phyloP scores from a whole-genome alignment of 768 basidiomycete genomes.

The Erythrobasidium yunnanense region DNA sequence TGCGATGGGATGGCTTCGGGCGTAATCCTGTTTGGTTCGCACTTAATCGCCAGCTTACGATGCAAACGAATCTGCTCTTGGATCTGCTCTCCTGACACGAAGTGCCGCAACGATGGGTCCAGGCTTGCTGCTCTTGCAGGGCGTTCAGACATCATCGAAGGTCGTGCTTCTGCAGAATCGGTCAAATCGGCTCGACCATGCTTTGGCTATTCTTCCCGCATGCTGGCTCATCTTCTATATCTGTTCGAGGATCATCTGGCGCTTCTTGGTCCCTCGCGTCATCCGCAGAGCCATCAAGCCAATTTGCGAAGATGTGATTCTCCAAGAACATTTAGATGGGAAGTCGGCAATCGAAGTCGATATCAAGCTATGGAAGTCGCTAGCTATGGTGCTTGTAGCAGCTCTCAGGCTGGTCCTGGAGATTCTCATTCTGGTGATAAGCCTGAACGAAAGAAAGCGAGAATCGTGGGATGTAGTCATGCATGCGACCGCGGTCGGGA shows the following conservation, averaged over 20 bases:
- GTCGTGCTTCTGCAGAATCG: no score
- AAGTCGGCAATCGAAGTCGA: not conserved
- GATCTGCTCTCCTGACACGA: no score
- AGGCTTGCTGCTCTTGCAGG: no score
- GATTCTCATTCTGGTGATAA: not conserved
- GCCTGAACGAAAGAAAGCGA: not conserved
- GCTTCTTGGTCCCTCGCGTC: not conserved
- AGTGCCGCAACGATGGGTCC: no score
- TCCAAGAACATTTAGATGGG: not conserved
- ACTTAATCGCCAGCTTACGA: no score
- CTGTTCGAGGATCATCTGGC: not conserved
- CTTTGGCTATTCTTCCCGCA: not conserved
- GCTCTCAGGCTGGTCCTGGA: not conserved
- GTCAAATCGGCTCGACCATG: no score
- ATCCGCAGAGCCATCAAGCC: not conserved
- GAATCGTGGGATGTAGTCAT: not conserved
- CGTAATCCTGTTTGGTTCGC: no score
- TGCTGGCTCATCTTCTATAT: not conserved
- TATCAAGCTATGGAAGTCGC: not conserved
- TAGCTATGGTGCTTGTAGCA: not conserved
- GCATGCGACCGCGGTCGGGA: not conserved
- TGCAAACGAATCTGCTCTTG: no score
- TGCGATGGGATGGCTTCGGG: no score
- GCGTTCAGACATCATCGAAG: no score
- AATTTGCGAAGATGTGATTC: not conserved